phyloP scores from a whole-genome alignment of 108 stramenopile species.

The Hondaea fermentalgiana region DNA sequence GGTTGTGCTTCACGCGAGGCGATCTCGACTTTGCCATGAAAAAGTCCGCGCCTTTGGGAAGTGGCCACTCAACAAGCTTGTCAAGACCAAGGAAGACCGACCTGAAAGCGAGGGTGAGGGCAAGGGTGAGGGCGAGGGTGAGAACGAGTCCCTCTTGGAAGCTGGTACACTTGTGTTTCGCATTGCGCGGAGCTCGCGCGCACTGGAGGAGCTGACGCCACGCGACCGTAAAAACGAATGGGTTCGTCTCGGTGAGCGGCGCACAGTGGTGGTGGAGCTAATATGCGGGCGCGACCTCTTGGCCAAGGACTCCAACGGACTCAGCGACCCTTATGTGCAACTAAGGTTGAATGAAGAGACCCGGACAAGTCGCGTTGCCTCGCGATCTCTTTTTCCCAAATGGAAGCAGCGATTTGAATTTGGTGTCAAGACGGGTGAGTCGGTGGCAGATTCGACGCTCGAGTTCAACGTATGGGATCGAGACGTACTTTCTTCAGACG shows the following conservation, averaged over 20 bases:
- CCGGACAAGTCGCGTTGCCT: not conserved
- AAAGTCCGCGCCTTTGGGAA: not conserved
- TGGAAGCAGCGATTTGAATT: slow-evolving; percentile 13
- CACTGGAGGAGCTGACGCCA: not conserved
- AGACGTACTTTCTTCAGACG: not conserved
- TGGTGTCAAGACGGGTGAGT: not conserved
- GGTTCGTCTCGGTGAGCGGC: not conserved
- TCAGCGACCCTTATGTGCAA: not conserved
- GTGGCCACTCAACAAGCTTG: too few species aligned
- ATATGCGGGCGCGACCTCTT: not conserved
- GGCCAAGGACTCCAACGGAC: not conserved
- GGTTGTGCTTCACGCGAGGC: not conserved
- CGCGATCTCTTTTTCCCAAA: not conserved
- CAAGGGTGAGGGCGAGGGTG: not conserved
- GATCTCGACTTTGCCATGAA: not conserved
- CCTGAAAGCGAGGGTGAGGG: not conserved
- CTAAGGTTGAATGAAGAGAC: not conserved
- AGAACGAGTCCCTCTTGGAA: not conserved
- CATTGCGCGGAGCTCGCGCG: not conserved
- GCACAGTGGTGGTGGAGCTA: slow-evolving; percentile 3
- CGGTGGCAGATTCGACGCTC: not conserved
- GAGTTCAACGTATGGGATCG: not conserved
- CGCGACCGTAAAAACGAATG: not conserved
- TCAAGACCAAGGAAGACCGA: not conserved
- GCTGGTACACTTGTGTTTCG: not conserved